phyloP scores from a whole-genome alignment of 805 yeast species.

The Hanseniaspora taiwanica region DNA sequence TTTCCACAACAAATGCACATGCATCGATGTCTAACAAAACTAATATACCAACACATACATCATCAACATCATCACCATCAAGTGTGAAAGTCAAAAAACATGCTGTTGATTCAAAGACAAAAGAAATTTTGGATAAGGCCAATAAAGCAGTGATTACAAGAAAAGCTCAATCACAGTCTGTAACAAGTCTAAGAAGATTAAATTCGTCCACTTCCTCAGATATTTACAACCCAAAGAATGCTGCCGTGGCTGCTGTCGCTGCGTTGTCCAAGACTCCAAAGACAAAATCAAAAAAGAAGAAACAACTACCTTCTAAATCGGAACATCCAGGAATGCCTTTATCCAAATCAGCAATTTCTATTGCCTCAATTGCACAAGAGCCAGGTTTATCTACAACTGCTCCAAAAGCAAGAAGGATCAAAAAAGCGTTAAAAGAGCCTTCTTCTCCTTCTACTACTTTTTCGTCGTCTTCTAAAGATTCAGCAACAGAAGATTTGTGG shows the following conservation, averaged over 20 bases:
- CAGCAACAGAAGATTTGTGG: not conserved
- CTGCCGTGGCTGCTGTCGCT: slow-evolving; percentile 4
- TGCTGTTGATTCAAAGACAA: slow-evolving; percentile 19
- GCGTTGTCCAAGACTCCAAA: slow-evolving; percentile 3
- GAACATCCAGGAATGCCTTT: too few relatives aligned
- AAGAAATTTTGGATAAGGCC: slow-evolving; percentile 20
- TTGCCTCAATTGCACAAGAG: not conserved
- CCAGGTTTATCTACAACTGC: too few relatives aligned
- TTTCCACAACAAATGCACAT: not conserved
- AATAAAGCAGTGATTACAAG: slow-evolving; percentile 14
- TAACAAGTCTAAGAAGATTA: not conserved
- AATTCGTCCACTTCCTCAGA: not conserved
- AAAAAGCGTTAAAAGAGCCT: too few relatives aligned
- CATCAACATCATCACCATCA: not conserved
- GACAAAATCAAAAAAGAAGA: too few relatives aligned
- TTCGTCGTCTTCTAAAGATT: not conserved
- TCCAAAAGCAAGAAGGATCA: too few relatives aligned
- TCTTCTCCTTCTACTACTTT: not conserved
- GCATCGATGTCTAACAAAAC: too few relatives aligned
- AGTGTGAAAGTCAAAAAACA: slow-evolving; percentile 5
- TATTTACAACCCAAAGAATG: slow-evolving; percentile 11
- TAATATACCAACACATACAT: too few relatives aligned
- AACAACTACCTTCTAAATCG: too few relatives aligned
- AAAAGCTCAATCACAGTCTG: slow-evolving; percentile 8
- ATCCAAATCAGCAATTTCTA: slow-evolving; percentile 5